These are phyloP conservation scores for Pseudocercospora macadamiae DNA, from an alignment of 2,329 filamentous ascomycete species.

Conservation along the genomic window DNA sequence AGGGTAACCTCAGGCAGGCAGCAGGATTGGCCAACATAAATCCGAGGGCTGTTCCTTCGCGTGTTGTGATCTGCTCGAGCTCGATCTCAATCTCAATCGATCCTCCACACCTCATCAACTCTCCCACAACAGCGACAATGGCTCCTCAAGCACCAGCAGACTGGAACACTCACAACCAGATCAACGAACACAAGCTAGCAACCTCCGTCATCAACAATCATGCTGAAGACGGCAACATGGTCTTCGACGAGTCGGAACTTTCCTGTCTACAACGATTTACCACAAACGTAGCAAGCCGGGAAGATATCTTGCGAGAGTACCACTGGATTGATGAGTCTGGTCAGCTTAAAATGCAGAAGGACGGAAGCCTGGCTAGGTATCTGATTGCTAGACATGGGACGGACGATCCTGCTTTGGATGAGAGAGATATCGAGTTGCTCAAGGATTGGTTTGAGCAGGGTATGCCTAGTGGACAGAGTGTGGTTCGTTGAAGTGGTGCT, in stretches of 20 bases:
- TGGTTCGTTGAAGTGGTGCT: constrained; percentile 1
- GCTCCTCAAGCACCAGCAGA: constrained; percentile 4
- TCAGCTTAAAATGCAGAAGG: not conserved
- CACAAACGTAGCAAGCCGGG: not conserved
- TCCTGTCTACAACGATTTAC: constrained; percentile 10
- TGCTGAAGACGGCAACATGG: constrained; percentile 1
- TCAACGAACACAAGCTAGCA: constrained; percentile 15
- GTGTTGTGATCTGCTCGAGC: too few relatives aligned
- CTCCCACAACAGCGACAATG: not conserved
- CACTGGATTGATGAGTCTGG: constrained; percentile 8
- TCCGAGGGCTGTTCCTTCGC: too few relatives aligned
- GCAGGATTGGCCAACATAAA: too few relatives aligned
- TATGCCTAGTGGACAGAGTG: constrained; percentile 11
- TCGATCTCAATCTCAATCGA: too few relatives aligned
- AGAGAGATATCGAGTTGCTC: constrained; percentile 18
- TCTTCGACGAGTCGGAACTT: constrained; percentile 7
- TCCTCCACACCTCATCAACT: too few relatives aligned
- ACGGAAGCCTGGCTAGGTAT: constrained; percentile 9
- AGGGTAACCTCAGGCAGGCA: too few relatives aligned
- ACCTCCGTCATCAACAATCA: constrained; percentile 19
- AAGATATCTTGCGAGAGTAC: constrained; percentile 10
- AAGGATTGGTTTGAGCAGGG: constrained; percentile 18
- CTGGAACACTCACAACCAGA: constrained; percentile 18
- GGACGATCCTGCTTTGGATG: constrained; percentile 15
- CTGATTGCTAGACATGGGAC: constrained; percentile 15